phyloP scores from a whole-genome alignment of 108 stramenopile species.

The Cyclotella kingstonii region DNA sequence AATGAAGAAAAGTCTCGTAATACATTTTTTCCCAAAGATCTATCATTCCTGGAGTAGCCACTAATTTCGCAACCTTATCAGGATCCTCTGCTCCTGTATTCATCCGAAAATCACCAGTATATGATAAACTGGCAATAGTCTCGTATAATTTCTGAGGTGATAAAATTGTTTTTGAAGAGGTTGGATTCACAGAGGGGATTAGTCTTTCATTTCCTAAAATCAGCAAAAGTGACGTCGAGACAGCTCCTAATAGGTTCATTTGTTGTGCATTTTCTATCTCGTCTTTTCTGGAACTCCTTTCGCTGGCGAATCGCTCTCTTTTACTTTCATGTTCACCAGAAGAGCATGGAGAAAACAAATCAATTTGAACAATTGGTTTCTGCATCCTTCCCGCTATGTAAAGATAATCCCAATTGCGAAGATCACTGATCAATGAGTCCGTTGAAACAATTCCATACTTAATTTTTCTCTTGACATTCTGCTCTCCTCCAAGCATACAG shows the following conservation, averaged over 20 bases:
- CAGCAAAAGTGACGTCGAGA: conserved; percentile 65
- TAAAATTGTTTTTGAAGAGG: neutral
- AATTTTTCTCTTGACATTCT: conserved; percentile 33
- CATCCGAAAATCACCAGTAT: conserved; percentile 83
- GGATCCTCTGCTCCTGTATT: conserved; percentile 84
- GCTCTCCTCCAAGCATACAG: no score
- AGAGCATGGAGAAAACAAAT: neutral
- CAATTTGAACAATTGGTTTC: conserved; percentile 67
- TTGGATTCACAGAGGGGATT: no score
- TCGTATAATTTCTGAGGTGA: conserved; percentile 35
- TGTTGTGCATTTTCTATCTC: conserved; percentile 46
- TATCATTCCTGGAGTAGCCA: conserved; percentile 66
- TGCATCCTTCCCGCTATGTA: conserved; percentile 85
- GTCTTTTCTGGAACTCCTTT: conserved; percentile 18
- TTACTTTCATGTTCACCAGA: neutral
- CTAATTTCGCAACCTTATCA: conserved; percentile 68
- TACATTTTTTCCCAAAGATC: conserved; percentile 70
- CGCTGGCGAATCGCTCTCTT: conserved; percentile 7
- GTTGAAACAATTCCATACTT: conserved; percentile 81
- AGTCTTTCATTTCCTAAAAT: conserved; percentile 7
- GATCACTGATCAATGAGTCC: conserved; percentile 58
- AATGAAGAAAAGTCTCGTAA: conserved; percentile 23
- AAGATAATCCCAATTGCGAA: conserved; percentile 67
- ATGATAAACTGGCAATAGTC: conserved; percentile 72
- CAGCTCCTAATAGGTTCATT: conserved; percentile 59